Conservation (phyloP, 2,329 filamentous ascomycete genomes). For the Aspergillus quadricinctus region DNA sequence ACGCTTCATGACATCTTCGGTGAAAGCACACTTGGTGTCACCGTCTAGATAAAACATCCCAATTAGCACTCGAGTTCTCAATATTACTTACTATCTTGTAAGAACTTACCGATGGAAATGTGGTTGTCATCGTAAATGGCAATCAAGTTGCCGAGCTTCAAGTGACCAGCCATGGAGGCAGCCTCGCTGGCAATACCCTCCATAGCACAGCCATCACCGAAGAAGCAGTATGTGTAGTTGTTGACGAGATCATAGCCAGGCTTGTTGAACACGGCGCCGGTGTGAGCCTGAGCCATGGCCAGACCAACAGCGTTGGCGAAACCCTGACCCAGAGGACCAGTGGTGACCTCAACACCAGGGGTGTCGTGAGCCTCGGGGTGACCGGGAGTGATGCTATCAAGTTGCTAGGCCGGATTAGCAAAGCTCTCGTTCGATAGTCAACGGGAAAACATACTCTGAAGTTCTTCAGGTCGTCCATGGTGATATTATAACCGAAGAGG, state of each 20-base stretch:
- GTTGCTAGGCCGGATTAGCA: constrained; percentile 44
- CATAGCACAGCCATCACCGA: constrained; percentile 98
- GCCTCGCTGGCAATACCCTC: constrained; percentile 96
- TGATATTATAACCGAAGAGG: constrained; percentile 84
- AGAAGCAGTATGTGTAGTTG: constrained; percentile 96
- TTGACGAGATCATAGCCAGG: constrained; percentile 83
- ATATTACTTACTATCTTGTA: neutral
- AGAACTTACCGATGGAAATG: constrained; percentile 67
- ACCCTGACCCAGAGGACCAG: constrained; percentile 94
- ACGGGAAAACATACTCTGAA: constrained; percentile 72
- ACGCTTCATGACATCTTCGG: constrained; percentile 89
- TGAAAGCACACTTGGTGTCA: constrained; percentile 94
- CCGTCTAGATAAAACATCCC: constrained; percentile 57
- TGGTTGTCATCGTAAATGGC: constrained; percentile 98
- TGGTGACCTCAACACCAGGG: constrained; percentile 95
- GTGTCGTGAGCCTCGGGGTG: constrained; percentile 97
- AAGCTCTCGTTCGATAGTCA: neutral
- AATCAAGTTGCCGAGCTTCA: constrained; percentile 97
- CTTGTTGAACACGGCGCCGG: constrained; percentile 91
- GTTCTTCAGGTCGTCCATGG: constrained; percentile 86
- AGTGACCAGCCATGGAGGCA: constrained; percentile 85
- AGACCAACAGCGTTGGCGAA: constrained; percentile 97
- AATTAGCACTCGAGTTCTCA: neutral
- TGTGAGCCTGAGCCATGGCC: constrained; percentile 92
- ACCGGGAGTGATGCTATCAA: constrained; percentile 82